These are phyloP conservation scores for Rhynchospora tenuis DNA, from an alignment of 176 grass and related monocot species.

Conservation along the genomic window DNA sequence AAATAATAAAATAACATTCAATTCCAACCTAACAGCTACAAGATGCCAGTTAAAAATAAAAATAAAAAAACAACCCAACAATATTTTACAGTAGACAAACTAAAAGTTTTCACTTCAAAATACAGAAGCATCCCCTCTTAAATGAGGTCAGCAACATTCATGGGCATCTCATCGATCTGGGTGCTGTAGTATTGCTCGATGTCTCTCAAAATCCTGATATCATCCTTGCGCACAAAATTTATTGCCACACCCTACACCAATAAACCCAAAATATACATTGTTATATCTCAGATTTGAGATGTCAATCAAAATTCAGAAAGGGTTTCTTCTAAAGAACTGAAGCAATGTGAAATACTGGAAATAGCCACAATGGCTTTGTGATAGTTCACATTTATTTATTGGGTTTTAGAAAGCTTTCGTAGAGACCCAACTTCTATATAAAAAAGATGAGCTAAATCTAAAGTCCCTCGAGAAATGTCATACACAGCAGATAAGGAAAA, in stretches of 20 bases:
- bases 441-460: neutral
- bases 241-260: slow-evolving; percentile 83
- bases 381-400: neutral
- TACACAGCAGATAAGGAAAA: too few relatives aligned
- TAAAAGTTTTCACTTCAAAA: neutral
- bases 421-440: neutral
- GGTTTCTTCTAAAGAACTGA: neutral
- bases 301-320: neutral
- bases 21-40: too few relatives aligned
- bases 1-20: too few relatives aligned
- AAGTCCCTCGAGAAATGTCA: neutral
- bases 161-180: slow-evolving; percentile 99
- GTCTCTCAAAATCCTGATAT: slow-evolving; percentile 90
- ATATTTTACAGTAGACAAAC: too few relatives aligned
- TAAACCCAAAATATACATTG: neutral
- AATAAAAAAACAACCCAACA: too few relatives aligned
- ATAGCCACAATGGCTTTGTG: neutral
- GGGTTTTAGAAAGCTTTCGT: too few relatives aligned
- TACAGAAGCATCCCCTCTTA: slow-evolving; percentile 26
- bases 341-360: neutral
- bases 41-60: too few relatives aligned
- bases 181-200: slow-evolving; percentile 99
- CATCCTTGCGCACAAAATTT: slow-evolving; percentile 95
- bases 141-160: slow-evolving; percentile 97
- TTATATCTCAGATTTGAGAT: neutral